Conservation (phyloP, 768 basidiomycete genomes). For the Epithele typhae region DNA sequence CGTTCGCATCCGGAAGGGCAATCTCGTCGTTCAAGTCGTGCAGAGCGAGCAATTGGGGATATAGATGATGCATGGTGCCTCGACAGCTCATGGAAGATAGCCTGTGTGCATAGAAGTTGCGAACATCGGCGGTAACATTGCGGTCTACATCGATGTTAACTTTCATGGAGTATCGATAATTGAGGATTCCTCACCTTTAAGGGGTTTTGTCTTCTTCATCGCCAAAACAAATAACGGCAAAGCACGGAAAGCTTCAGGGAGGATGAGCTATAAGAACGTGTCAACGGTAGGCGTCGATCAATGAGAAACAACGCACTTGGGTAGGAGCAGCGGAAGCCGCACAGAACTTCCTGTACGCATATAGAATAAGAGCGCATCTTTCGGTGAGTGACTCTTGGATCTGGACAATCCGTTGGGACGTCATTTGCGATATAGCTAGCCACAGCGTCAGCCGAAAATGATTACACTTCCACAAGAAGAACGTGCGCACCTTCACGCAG, state of each 20-base stretch:
- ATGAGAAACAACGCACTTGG: slow-evolving; percentile 50
- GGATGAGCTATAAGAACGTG: slow-evolving; percentile 61
- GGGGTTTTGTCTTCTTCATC: slow-evolving; percentile 82
- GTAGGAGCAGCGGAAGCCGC: slow-evolving; percentile 71
- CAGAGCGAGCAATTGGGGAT: slow-evolving; percentile 83
- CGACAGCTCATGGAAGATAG: slow-evolving; percentile 69
- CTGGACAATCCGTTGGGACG: slow-evolving; percentile 55
- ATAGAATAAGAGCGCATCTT: slow-evolving; percentile 71
- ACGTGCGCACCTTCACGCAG: slow-evolving; percentile 66
- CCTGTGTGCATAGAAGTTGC: slow-evolving; percentile 79
- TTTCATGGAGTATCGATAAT: not conserved
- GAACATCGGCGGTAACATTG: slow-evolving; percentile 89
- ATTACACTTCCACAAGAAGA: not conserved
- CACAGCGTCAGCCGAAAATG: too few relatives aligned
- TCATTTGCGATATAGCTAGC: slow-evolving; percentile 66
- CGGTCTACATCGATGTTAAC: slow-evolving; percentile 47
- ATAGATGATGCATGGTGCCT: slow-evolving; percentile 70
- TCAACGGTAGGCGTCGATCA: not conserved
- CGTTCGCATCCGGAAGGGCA: slow-evolving; percentile 64
- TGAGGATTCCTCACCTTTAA: slow-evolving; percentile 75
- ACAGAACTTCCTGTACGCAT: slow-evolving; percentile 87
- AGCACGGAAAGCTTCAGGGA: slow-evolving; percentile 89
- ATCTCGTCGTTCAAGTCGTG: slow-evolving; percentile 75
- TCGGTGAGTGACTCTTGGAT: slow-evolving; percentile 86
- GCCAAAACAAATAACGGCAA: slow-evolving; percentile 79